These are phyloP conservation scores for Ascochyta koolunga DNA, from an alignment of 2,329 filamentous ascomycete species.

Conservation along the genomic window DNA sequence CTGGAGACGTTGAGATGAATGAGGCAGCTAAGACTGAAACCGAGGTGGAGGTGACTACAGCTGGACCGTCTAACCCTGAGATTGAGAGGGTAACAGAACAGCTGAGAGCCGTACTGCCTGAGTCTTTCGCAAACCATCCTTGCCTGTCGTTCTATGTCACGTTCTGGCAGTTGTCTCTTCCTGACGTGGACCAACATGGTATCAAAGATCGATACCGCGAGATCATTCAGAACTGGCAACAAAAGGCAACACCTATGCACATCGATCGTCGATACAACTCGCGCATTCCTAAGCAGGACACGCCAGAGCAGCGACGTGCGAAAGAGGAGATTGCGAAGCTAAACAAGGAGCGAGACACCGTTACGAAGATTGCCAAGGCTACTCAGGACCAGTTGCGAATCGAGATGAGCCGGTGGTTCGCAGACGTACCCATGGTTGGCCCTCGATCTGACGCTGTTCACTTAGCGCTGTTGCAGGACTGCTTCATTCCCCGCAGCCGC, in stretches of 20 bases:
- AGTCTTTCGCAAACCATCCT: conserved; percentile 71
- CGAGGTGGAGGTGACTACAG: neutral
- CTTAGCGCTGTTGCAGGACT: conserved; percentile 82
- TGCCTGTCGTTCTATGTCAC: conserved; percentile 83
- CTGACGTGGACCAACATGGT: conserved; percentile 71
- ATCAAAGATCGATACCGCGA: conserved; percentile 74
- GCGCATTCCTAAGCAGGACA: conserved; percentile 54
- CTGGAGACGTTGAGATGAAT: conserved; percentile 51
- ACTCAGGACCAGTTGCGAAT: conserved; percentile 67
- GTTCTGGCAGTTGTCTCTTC: conserved; percentile 89
- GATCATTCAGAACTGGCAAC: conserved; percentile 62
- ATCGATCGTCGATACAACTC: conserved; percentile 61
- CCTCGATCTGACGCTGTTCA: conserved; percentile 66
- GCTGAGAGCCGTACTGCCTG: conserved; percentile 66
- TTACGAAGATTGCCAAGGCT: conserved; percentile 58
- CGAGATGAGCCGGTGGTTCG: conserved; percentile 82
- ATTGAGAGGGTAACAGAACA: conserved; percentile 76
- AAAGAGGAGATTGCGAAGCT: conserved; percentile 72
- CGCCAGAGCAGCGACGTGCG: conserved; percentile 69
- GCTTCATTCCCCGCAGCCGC: conserved; percentile 85
- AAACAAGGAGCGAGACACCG: conserved; percentile 58
- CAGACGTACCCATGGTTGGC: conserved; percentile 64
- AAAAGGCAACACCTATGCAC: conserved; percentile 58
- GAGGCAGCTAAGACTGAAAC: conserved; percentile 30
- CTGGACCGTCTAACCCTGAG: conserved; percentile 61